Percentiles rank a stretch among this genome's conserved stretches.
These are phyloP conservation scores for Phytophthora niederhauseri DNA, from an alignment of 352 stramenopile genomes.

Conservation along the genomic window DNA sequence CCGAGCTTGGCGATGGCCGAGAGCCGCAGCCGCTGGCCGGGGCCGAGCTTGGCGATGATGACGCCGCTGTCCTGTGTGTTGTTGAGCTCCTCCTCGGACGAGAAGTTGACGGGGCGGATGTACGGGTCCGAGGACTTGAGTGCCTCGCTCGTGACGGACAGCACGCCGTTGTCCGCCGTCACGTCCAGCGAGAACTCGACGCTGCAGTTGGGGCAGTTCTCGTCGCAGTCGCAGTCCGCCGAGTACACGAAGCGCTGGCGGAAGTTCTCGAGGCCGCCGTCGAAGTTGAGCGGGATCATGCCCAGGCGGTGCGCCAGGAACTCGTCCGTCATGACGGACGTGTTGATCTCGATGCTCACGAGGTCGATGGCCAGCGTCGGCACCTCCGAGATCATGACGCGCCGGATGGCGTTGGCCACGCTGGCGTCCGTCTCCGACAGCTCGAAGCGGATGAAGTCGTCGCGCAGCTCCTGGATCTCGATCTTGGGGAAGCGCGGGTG, in stretches of 20 bases:
- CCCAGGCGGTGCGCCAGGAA: conserved; percentile 98
- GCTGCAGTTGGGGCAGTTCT: conserved; percentile 96
- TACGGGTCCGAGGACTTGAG: conserved; percentile 88
- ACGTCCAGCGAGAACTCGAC: conserved; percentile 98
- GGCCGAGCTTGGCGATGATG: conserved; percentile 97
- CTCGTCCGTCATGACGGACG: conserved; percentile 98
- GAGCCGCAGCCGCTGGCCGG: conserved; percentile 94
- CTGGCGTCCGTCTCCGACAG: conserved; percentile 96
- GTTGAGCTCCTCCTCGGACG: conserved; percentile 90
- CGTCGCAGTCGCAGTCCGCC: conserved; percentile 93
- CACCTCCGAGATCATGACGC: conserved; percentile 98
- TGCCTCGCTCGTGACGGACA: conserved; percentile 77
- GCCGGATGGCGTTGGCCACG: conserved; percentile 97
- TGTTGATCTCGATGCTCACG: conserved; percentile 98
- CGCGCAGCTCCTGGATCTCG: conserved; percentile 94
- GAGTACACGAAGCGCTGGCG: conserved; percentile 92
- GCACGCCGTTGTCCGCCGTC: conserved; percentile 67
- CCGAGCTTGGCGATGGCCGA: conserved; percentile 95
- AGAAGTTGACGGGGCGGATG: conserved; percentile 87
- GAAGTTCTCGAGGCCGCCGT: conserved; percentile 88
- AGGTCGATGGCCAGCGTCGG: conserved; percentile 99
- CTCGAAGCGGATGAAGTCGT: conserved; percentile 98
- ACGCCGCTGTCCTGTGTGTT: conserved; percentile 96
- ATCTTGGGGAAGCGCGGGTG: conserved; percentile 94
- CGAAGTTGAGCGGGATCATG: conserved; percentile 96